These are phyloP conservation scores for Saccharomycopsis selenospora DNA, from an alignment of 805 yeast species.

Conservation along the genomic window DNA sequence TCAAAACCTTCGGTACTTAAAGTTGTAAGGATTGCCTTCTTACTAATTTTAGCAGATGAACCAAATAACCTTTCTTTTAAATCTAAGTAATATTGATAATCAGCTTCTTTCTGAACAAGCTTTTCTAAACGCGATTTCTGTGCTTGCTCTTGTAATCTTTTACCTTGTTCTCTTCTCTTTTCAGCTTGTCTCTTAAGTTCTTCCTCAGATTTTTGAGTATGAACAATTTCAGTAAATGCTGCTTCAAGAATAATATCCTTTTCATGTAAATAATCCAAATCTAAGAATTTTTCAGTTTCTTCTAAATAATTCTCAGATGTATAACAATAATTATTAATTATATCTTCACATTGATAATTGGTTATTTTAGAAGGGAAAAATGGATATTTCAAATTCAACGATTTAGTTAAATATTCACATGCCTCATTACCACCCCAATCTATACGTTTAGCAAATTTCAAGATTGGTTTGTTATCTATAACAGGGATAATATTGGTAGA, in stretches of 20 bases:
- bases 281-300: slow-evolving; percentile 52
- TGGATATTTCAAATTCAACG: slow-evolving; percentile 79
- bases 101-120: slow-evolving; percentile 71
- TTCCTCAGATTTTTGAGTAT: slow-evolving; percentile 72
- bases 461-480: slow-evolving; percentile 54
- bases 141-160: slow-evolving; percentile 88
- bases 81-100: slow-evolving; percentile 59
- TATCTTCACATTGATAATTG: slow-evolving; percentile 51
- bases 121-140: slow-evolving; percentile 77
- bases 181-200: slow-evolving; percentile 73
- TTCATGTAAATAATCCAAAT: slow-evolving; percentile 53
- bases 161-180: slow-evolving; percentile 77
- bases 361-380: slow-evolving; percentile 75
- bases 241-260: slow-evolving; percentile 79
- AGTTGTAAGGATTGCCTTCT: slow-evolving; percentile 46
- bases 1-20: slow-evolving; percentile 72
- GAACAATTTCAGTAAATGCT: slow-evolving; percentile 60
- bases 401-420: slow-evolving; percentile 51
- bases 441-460: slow-evolving; percentile 67
- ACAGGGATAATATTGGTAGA: slow-evolving; percentile 81
- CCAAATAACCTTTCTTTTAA: slow-evolving; percentile 42
- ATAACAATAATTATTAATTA: slow-evolving; percentile 74
- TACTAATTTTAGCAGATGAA: slow-evolving; percentile 33
- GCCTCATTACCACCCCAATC: slow-evolving; percentile 89
- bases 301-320: slow-evolving; percentile 59